Percentiles rank a stretch among this genome's conserved stretches.
Conservation (phyloP, 192 early-diverging fungal species). For the Backusella luteola region DNA sequence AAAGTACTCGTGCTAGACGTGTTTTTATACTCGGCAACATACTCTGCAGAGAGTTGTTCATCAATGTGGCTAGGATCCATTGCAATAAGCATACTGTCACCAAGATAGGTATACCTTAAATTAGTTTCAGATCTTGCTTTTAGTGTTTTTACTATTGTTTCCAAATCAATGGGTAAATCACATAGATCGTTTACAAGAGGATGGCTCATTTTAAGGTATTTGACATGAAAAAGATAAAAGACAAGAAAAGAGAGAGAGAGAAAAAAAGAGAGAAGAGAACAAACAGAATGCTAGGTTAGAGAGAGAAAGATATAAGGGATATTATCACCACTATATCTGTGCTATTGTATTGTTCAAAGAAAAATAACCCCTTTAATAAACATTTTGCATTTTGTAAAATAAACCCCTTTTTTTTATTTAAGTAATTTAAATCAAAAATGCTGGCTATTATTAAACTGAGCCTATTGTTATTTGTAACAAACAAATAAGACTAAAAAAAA, state of each 20-base stretch:
- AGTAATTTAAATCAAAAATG: conserved; percentile 8
- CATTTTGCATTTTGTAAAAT: conserved; percentile 3
- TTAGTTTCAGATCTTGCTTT: neutral
- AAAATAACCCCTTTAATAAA: conserved; percentile 1
- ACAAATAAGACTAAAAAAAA: conserved; percentile 1
- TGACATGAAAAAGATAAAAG: conserved; percentile 1
- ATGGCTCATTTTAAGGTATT: neutral
- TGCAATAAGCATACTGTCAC: neutral
- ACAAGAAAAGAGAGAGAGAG: conserved; percentile 6
- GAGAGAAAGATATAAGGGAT: neutral
- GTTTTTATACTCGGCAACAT: conserved; percentile 65
- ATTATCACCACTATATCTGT: neutral
- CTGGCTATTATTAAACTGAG: neutral
- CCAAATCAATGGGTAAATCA: neutral
- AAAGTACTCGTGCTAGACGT: conserved; percentile 40
- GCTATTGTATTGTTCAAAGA: neutral
- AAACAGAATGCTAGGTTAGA: neutral
- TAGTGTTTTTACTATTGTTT: neutral
- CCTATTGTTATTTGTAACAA: neutral
- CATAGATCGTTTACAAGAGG: neutral
- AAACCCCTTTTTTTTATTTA: conserved; percentile 5
- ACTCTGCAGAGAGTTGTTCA: conserved; percentile 55
- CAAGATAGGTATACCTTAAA: neutral
- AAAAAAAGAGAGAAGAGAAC: neutral
- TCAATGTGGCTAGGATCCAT: conserved; percentile 36